Base-by-base conservation (phyloP, 202 grass and related monocot species). In the Cymbopogon flexuosus region DNA sequence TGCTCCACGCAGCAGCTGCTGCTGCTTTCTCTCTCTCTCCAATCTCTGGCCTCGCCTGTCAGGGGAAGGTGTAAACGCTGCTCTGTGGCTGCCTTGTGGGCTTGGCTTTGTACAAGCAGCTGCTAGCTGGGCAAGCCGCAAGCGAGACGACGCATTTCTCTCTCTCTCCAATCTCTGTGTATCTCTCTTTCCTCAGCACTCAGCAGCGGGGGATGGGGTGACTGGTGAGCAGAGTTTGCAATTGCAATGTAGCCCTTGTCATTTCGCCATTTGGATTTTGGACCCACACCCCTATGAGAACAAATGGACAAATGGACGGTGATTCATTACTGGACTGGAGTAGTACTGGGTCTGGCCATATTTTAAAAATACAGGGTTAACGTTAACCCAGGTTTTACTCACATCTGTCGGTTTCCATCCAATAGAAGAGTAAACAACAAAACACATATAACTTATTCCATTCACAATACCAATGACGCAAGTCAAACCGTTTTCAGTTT, bases 81-180 rank as follows among this genome's bases (percentile, higher is more conserved):
- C 58, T 62, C 47, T 5, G 47, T 22, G 61, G 11, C 72, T 75
- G 75, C 69, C 77, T 84, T 87, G 42, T 85, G 68, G 77, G 66
- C 74, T 88, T 90, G 77, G 52, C 74, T 88, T 90, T 81, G 78
- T 82, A 78, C 83, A 82, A 34, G 66, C 29, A 71, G 42, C 36
- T 29, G 51, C 51, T 56, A 73, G 36, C 45, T 39, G 35, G 19
- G 15, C 79, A 85, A 57, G 77, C 13, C 8, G 19, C n/a, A 58
- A 11, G 57, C 21, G 14, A 52, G 72, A 65, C 29, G 70, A 62
- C 41, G 64, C 12, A 40, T 56, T 11, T 37, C 65, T 56, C 10
- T 47, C 65, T 29, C 65, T 68, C 51, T 62, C 40, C 47, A 51
- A n/a, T 22, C 63, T 11, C 54, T 72, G 41, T 39, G 43, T 62